These are phyloP conservation scores for Verticillium dahliae DNA, from an alignment of 2,329 filamentous ascomycete genomes.

Conservation along the genomic window DNA sequence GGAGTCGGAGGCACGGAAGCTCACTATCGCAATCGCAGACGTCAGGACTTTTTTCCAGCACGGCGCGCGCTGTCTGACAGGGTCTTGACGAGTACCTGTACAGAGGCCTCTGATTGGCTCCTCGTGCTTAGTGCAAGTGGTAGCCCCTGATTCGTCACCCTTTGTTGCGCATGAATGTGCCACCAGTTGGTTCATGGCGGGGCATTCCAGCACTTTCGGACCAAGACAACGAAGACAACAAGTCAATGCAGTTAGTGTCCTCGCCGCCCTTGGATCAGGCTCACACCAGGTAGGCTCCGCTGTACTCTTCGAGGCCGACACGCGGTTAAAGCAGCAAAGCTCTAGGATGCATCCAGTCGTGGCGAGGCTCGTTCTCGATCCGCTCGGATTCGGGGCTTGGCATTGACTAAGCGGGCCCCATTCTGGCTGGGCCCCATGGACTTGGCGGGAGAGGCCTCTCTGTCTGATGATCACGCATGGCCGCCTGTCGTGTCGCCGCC, in stretches of 20 bases:
- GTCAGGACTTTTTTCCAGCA: slow-evolving; percentile 3
- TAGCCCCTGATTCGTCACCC: background rate
- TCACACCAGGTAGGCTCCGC: too few species aligned
- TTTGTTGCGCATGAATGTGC: background rate
- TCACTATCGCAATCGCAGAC: background rate
- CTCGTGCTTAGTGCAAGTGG: background rate
- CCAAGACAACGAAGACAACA: too few species aligned
- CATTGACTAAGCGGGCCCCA: background rate
- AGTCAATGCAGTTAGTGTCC: too few species aligned
- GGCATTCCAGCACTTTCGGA: background rate
- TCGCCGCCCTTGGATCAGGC: too few species aligned
- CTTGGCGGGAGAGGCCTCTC: background rate
- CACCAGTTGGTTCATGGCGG: background rate
- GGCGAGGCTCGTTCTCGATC: too few species aligned
- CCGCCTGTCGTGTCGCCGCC: background rate
- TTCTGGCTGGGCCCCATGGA: background rate
- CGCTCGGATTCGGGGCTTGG: background rate
- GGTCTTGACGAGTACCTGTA: background rate
- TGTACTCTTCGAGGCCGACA: too few species aligned
- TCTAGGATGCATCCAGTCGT: too few species aligned
- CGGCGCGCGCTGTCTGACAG: background rate
- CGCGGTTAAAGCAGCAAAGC: too few species aligned
- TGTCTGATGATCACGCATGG: background rate
- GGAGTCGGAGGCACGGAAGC: background rate
- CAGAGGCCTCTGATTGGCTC: background rate